These are phyloP conservation scores for Helminthosporium solani DNA, from an alignment of 2,329 filamentous ascomycete genomes.

Conservation along the genomic window DNA sequence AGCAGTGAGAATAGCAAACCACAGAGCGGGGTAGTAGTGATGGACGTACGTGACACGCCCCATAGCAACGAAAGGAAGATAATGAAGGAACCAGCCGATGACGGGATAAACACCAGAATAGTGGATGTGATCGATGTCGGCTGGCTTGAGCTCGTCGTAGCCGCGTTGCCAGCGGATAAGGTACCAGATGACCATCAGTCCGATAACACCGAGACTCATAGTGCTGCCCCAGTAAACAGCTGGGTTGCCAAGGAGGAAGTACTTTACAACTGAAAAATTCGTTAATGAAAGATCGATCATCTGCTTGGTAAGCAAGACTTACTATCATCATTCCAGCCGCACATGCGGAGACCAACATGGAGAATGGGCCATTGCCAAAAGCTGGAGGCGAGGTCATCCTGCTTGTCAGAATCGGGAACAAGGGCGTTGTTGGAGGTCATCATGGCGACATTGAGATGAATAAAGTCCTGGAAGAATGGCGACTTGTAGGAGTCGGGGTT, in stretches of 20 bases:
- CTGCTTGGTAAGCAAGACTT: constrained; percentile 17
- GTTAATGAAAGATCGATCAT: constrained; percentile 14
- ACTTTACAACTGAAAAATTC: constrained; percentile 68
- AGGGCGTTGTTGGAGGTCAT: constrained; percentile 99
- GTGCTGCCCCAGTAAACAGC: constrained; percentile 95
- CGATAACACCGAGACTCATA: constrained; percentile 71
- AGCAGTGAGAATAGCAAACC: constrained; percentile 88
- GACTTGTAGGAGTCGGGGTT: constrained; percentile 93
- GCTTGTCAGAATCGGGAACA: constrained; percentile 96
- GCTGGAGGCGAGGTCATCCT: constrained; percentile 92
- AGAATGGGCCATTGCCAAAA: constrained; percentile 99
- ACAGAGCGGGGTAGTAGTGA: constrained; percentile 97
- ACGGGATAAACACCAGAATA: constrained; percentile 90
- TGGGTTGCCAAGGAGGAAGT: constrained; percentile 97
- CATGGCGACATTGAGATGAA: constrained; percentile 98
- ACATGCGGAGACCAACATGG: constrained; percentile 95
- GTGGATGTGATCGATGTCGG: constrained; percentile 90
- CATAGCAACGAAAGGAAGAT: constrained; percentile 95
- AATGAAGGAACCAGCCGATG: constrained; percentile 94
- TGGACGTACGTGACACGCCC: constrained; percentile 98
- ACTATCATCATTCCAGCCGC: constrained; percentile 89
- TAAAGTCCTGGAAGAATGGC: constrained; percentile 95
- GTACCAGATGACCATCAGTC: constrained; percentile 76
- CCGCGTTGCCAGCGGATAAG: constrained; percentile 93
- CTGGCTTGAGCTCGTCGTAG: constrained; percentile 74